phyloP scores from a whole-genome alignment of 352 stramenopile species.

The Phytophthora agathidicida region DNA sequence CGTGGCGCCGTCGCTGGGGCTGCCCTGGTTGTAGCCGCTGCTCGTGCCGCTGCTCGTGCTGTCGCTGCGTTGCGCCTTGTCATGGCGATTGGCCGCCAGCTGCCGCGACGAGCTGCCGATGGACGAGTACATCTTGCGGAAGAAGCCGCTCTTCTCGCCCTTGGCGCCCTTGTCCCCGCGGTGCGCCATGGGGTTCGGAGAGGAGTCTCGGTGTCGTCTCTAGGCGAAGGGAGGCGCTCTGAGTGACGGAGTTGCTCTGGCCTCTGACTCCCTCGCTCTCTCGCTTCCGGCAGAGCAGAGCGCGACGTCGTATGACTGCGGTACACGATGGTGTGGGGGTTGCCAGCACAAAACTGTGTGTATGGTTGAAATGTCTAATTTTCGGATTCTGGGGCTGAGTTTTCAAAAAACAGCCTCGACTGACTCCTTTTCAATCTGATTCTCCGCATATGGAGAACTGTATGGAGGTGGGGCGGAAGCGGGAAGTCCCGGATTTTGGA shows the following conservation, averaged over 20 bases:
- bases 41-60: constrained; percentile 41
- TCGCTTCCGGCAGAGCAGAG: constrained; percentile 23
- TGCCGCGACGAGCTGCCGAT: constrained; percentile 58
- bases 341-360: constrained; percentile 27
- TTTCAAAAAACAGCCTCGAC: constrained; percentile 25
- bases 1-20: constrained; percentile 37
- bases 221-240: constrained; percentile 13
- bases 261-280: constrained; percentile 21
- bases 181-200: constrained; percentile 40
- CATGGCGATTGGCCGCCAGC: constrained; percentile 26
- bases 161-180: constrained; percentile 40
- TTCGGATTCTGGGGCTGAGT: constrained; percentile 9
- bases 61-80: constrained; percentile 40
- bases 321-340: constrained; percentile 12
- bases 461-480: not conserved
- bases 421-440: constrained; percentile 24
- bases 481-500: not conserved
- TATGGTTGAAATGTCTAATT: constrained; percentile 25
- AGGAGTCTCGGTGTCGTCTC: constrained; percentile 14
- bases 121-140: constrained; percentile 67
- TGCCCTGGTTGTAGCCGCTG: constrained; percentile 37
- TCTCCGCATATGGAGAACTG: constrained; percentile 14
- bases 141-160: constrained; percentile 62
- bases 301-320: constrained; percentile 34
- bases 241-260: constrained; percentile 2